Conservation (phyloP, 139 green algal genomes). For the Coccomyxa sp. region DNA sequence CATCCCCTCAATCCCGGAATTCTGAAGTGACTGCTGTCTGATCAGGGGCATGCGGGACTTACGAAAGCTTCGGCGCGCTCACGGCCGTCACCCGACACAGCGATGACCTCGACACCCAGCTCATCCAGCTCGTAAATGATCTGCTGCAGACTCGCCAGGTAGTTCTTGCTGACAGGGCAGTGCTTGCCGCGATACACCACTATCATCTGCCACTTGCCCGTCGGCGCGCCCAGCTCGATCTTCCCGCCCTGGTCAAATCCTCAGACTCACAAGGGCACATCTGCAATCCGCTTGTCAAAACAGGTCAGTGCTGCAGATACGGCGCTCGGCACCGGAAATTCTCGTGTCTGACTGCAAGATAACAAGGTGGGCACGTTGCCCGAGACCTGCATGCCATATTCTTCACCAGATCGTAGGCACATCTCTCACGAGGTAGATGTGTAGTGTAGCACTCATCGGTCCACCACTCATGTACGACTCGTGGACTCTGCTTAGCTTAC, state of each 20-base stretch:
- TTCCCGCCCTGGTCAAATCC: slow-evolving; percentile 30
- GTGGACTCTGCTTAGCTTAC: too few species aligned
- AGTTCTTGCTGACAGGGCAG: slow-evolving; percentile 33
- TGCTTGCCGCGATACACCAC: slow-evolving; percentile 51
- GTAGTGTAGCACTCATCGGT: neutral
- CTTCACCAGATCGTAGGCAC: neutral
- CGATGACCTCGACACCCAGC: slow-evolving; percentile 46
- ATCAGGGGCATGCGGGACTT: neutral
- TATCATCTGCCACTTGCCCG: slow-evolving; percentile 53
- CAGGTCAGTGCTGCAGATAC: too few species aligned
- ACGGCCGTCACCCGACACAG: slow-evolving; percentile 40
- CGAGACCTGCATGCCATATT: neutral
- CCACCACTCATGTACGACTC: too few species aligned
- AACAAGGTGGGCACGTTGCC: neutral
- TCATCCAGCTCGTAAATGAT: slow-evolving; percentile 45
- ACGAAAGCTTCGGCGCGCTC: slow-evolving; percentile 28
- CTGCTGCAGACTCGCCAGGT: slow-evolving; percentile 28
- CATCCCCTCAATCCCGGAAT: too few species aligned
- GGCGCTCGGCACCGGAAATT: too few species aligned
- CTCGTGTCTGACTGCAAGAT: too few species aligned
- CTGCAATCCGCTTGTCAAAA: neutral
- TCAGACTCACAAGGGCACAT: neutral
- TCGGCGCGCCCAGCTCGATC: slow-evolving; percentile 52
- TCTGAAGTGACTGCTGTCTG: too few species aligned
- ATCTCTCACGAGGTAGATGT: slow-evolving; percentile 7